These are phyloP conservation scores for Penicillium soppii DNA, from an alignment of 495 filamentous ascomycete genomes.

Conservation along the genomic window DNA sequence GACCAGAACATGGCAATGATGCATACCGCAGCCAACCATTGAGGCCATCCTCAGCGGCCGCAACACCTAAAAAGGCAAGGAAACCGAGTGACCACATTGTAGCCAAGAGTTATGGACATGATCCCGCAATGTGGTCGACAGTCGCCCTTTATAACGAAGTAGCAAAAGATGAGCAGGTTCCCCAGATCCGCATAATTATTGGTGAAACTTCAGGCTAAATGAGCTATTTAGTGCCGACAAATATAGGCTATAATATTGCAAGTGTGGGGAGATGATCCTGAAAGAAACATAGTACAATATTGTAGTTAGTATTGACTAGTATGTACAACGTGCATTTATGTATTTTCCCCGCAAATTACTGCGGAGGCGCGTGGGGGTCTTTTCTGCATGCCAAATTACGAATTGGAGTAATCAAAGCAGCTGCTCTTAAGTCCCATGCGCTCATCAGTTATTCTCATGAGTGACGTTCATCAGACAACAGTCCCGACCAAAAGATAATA, in stretches of 20 bases:
- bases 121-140: not conserved
- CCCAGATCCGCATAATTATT: conserved; percentile 8
- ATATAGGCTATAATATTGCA: conserved; percentile 23
- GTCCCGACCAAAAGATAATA: no score
- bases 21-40: conserved; percentile 68
- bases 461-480: no score
- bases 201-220: conserved; percentile 18
- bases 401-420: no score
- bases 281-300: no score
- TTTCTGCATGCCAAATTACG: no score
- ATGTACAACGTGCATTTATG: no score
- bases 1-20: conserved; percentile 41
- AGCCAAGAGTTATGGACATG: not conserved
- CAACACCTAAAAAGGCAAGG: conserved; percentile 11
- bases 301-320: no score
- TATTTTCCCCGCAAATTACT: no score
- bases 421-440: no score
- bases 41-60: conserved; percentile 53
- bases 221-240: not conserved
- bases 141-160: conserved; percentile 7
- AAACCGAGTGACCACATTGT: conserved; percentile 14
- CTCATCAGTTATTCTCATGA: no score
- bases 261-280: no score
- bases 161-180: not conserved
- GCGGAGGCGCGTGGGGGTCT: no score